Evolutionary conservation across 495 filamentous ascomycete species (phyloP), one percentile per base, ranked within the genome.

Genomic region (Lophiostoma macrostomum): DNA sequence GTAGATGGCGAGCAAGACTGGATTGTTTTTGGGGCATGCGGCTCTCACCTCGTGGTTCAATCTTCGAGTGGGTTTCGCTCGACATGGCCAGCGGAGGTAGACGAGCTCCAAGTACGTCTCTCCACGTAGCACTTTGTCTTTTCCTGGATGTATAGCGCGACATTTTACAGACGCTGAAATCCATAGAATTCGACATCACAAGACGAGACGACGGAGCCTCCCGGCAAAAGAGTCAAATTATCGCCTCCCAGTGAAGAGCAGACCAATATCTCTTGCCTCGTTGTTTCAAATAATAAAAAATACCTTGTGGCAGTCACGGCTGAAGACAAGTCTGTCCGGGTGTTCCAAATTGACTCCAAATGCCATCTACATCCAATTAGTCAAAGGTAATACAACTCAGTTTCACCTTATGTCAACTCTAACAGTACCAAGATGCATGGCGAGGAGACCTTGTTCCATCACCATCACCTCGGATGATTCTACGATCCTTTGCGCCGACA

Each of bases 291-390:
- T 29, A 74, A 84, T 40, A 76, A 80, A 27, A 72, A 77, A 34
- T 75, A 94, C 72, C 60, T 93, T 10, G 74, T 96, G 29, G 85
- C 82, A 11, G 74, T 90, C 16, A 95, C 93, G 6, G 83, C 79
- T 6, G 90, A 94, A 62, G 93, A 97, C 74, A 98, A 97, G 72
- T 82, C 76, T 44, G 74, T 98, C 47, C 84, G 87, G 60, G 90
- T 96, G 1, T 86, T 97, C 59, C 72, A 81, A 53, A 67, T 90
- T 34, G 73, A 75, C 14, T 69, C 74, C 0, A 72, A 79, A 46
- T 86, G 83, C 18, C 71, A 71, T 7, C 69, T 97, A 16, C 70
- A 75, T 41, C 75, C 85, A 58, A 65, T 91, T 29, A 96, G 83
- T 68, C 74, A 81, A 65, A 82, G 91, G 88, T 87, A 31, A n/a